Evolutionary conservation across 2,329 filamentous ascomycete genomes (phyloP).

Genomic region (Arachnopeziza araneosa): DNA sequence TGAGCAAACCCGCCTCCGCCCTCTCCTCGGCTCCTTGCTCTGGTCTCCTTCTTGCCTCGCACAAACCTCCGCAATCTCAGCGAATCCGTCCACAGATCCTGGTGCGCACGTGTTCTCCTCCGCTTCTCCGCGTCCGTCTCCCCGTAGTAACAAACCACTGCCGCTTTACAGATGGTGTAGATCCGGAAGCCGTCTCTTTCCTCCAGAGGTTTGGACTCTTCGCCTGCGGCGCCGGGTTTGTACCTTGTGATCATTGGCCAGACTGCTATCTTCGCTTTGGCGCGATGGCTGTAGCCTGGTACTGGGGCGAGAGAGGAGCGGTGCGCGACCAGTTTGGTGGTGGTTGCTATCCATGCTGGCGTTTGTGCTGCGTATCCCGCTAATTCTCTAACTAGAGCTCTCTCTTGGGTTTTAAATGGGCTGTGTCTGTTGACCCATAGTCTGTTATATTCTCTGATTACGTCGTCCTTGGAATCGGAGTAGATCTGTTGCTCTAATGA

Average conservation of each 20-base stretch:
- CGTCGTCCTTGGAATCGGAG: conserved; percentile 5
- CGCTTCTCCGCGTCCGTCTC: neutral
- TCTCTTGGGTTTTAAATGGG: neutral
- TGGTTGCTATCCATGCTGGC: neutral
- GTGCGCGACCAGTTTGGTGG: neutral
- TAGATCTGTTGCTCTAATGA: neutral
- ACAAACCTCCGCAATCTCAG: neutral
- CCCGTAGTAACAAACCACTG: neutral
- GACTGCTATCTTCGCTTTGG: conserved; percentile 15
- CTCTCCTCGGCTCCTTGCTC: neutral
- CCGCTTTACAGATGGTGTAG: neutral
- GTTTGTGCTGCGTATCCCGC: neutral
- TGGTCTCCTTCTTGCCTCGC: neutral
- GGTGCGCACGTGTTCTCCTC: neutral
- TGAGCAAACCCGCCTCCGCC: neutral
- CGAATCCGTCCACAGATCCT: neutral
- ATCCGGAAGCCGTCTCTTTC: neutral
- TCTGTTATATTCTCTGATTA: neutral
- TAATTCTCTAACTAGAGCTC: neutral
- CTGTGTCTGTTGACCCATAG: neutral
- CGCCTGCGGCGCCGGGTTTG: conserved; percentile 12
- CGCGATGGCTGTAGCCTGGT: conserved; percentile 1
- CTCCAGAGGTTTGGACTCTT: conserved; percentile 5
- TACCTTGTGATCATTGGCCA: conserved; percentile 21
- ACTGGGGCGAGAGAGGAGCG: neutral